These are phyloP conservation scores for Picea engelmannii DNA, from an alignment of 83 land plant species.

Conservation along the genomic window DNA sequence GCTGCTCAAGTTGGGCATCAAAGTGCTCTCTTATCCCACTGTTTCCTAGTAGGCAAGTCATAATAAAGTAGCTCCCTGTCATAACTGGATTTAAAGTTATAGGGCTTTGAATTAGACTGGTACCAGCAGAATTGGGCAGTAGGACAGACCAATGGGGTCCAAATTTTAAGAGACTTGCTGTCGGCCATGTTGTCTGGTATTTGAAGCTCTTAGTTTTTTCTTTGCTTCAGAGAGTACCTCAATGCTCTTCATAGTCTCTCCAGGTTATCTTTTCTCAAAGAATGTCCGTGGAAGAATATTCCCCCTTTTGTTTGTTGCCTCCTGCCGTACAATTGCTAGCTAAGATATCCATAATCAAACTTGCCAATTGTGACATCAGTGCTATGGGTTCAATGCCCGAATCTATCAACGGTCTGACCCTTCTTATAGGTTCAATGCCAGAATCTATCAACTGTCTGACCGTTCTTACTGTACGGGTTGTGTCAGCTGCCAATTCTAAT, in stretches of 20 bases:
- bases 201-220: conserved; percentile 72
- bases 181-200: conserved; percentile 80
- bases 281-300: conserved; percentile 29
- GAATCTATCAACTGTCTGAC: too few relatives aligned
- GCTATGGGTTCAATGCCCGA: conserved; percentile 84
- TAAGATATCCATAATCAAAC: conserved; percentile 71
- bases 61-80: conserved; percentile 4
- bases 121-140: conserved; percentile 18
- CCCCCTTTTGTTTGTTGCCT: conserved; percentile 15
- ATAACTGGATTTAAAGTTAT: conserved; percentile 11
- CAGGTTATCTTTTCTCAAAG: conserved; percentile 57
- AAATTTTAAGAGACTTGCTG: conserved; percentile 71
- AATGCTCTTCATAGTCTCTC: conserved; percentile 63
- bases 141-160: conserved; percentile 34
- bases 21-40: conserved; percentile 15
- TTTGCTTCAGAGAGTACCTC: conserved; percentile 79
- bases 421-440: conserved; percentile 43
- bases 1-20: conserved; percentile 18
- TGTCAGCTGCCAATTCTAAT: too few relatives aligned
- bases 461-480: background rate
- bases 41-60: background rate
- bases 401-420: conserved; percentile 75
- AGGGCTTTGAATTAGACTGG: conserved; percentile 25
- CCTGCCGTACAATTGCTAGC: conserved; percentile 50
- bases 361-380: conserved; percentile 73